Base-by-base conservation (phyloP, 2,329 filamentous ascomycete genomes). In the Aureobasidium sp. region DNA sequence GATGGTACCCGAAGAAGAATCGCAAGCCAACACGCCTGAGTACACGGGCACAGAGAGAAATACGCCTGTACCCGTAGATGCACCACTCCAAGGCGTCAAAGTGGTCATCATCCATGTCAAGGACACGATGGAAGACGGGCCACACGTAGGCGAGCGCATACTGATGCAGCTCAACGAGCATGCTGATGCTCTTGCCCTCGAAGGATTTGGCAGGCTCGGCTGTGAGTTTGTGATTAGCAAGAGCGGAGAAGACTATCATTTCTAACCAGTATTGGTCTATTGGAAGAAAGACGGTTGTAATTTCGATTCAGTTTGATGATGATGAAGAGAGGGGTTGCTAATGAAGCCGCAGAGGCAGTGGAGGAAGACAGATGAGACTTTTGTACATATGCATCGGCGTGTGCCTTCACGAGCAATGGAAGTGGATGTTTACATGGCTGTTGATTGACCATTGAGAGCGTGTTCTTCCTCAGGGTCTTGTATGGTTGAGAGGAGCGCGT, bases 21-120 rank as follows among this genome's bases (percentile, higher is more conserved):
- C 41, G 14, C 60, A 45, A 49, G 34, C 42, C 6, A 34, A 39
- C 39, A 53, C 34, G 17, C 55, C 45, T 9, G 53, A 59, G n/a
- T 39, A 34, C 9, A 17, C n/a, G 7, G 41, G 22, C 12, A 49
- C 57, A n/a, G 57, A 51, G 45, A 51, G 44, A 25, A 60, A 25
- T 17, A 60, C 57, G 12, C 57, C 57, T 9, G 49, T 47, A n/a
- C 58, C 58, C 12, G 22, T 42, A 34, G 60, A 64, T 7, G 71
- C 70, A 53, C 86, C 86, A 7, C 79, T 99, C 5, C 78, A 80
- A 58, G 91, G 91, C 0, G 72, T 97, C 31, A 88, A 86, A 65
- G 79, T 99, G 1, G 86, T 97, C 55, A 85, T 97, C 61, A 97
- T 97, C 41, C 94, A 99, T 71, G 84, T 97, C 70, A 99, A 99